Percentiles rank a stretch among this genome's conserved stretches.
Evolutionary conservation across 2,329 filamentous ascomycete species (phyloP).

Genomic region (Achaetomium macrosporum): DNA sequence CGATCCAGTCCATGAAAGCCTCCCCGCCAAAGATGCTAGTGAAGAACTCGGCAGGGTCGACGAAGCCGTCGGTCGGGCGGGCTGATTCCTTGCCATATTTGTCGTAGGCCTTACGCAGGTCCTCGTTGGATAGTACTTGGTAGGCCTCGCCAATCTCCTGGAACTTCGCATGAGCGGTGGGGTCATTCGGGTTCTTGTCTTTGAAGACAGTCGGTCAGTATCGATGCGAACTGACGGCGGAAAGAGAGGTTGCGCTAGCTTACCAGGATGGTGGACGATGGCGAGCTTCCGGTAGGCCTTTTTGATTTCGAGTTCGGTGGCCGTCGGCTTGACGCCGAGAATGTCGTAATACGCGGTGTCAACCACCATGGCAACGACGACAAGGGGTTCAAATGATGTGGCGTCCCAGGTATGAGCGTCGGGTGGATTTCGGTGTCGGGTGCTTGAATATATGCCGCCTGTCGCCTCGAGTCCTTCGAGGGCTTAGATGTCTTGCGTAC

Average conservation of each 20-base stretch:
- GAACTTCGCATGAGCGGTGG: constrained; percentile 88
- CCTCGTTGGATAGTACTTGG: constrained; percentile 78
- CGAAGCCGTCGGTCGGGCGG: constrained; percentile 85
- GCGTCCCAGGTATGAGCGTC: background rate
- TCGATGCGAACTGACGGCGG: background rate
- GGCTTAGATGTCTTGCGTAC: background rate
- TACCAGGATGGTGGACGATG: constrained; percentile 86
- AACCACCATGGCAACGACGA: constrained; percentile 62
- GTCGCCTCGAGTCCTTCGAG: background rate
- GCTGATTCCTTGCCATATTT: constrained; percentile 95
- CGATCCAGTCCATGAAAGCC: constrained; percentile 92
- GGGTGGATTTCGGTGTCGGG: background rate
- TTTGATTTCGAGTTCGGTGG: constrained; percentile 89
- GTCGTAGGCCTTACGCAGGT: constrained; percentile 88
- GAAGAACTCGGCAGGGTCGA: constrained; percentile 96
- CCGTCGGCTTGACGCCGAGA: constrained; percentile 76
- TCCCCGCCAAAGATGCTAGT: constrained; percentile 97
- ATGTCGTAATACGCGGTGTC: constrained; percentile 87
- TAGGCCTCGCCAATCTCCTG: constrained; percentile 75
- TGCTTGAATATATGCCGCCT: background rate
- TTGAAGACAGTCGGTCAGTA: constrained; percentile 17
- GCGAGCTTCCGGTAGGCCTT: constrained; percentile 94
- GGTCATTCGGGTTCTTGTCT: constrained; percentile 98
- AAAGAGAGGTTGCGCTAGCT: constrained; percentile 20
- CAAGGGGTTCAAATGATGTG: background rate